A percentile compares a stretch with the other conserved stretches of the same genome.
Conservation (phyloP, 2,329 filamentous ascomycete genomes). For the Myotisia sp. region DNA sequence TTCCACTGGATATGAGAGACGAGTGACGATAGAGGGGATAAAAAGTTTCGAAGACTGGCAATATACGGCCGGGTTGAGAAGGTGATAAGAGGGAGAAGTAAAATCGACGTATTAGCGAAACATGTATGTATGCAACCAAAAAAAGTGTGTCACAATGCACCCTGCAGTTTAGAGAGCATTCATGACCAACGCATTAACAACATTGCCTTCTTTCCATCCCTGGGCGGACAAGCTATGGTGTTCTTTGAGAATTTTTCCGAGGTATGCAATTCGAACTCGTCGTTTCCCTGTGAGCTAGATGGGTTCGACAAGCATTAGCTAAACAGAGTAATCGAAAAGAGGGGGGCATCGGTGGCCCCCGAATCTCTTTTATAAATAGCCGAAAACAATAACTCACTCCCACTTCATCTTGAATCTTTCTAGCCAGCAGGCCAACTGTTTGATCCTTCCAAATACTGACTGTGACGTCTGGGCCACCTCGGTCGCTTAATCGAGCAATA, state of each 20-base stretch:
- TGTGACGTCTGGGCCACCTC: conserved; percentile 46
- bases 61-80: too few relatives aligned
- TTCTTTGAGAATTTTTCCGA: conserved; percentile 67
- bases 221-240: conserved; percentile 49
- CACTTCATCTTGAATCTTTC: conserved; percentile 49
- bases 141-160: too few relatives aligned
- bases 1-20: too few relatives aligned
- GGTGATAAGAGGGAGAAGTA: too few relatives aligned
- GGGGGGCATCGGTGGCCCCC: too few relatives aligned
- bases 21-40: too few relatives aligned
- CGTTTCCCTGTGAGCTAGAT: conserved; percentile 43
- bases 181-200: conserved; percentile 57
- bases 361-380: too few relatives aligned
- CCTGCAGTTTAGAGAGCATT: too few relatives aligned
- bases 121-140: too few relatives aligned
- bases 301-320: neutral
- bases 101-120: too few relatives aligned
- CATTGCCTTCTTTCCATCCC: conserved; percentile 60
- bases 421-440: conserved; percentile 48
- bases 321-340: conserved; percentile 7
- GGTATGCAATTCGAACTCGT: conserved; percentile 58
- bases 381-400: conserved; percentile 39
- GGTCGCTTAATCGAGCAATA: conserved; percentile 52
- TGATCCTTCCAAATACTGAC: conserved; percentile 47
- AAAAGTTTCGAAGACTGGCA: too few relatives aligned